phyloP scores from a whole-genome alignment of 2,329 filamentous ascomycete genomes.

The Ceratocystis papillata region DNA sequence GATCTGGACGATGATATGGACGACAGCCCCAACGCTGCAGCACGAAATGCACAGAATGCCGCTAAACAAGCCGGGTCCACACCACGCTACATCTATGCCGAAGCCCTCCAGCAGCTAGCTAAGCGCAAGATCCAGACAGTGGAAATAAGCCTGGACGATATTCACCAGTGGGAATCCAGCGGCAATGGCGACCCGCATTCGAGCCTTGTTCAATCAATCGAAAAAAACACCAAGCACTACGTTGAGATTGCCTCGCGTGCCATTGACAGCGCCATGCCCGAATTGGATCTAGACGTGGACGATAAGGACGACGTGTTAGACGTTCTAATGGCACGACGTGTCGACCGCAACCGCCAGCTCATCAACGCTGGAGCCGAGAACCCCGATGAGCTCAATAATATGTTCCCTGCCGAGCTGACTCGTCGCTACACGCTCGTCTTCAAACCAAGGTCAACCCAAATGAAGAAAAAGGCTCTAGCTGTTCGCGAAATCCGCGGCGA shows the following conservation, averaged over 20 bases:
- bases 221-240: conserved; percentile 88
- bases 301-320: conserved; percentile 98
- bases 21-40: conserved; percentile 50
- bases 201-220: conserved; percentile 71
- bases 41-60: conserved; percentile 36
- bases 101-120: conserved; percentile 74
- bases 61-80: conserved; percentile 40
- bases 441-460: conserved; percentile 71
- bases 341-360: conserved; percentile 72
- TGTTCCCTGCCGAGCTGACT: conserved; percentile 85
- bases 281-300: conserved; percentile 60
- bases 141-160: conserved; percentile 78
- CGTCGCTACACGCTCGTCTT: conserved; percentile 93
- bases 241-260: conserved; percentile 83
- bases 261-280: conserved; percentile 76
- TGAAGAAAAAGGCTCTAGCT: conserved; percentile 60
- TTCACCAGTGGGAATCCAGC: conserved; percentile 67
- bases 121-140: conserved; percentile 69
- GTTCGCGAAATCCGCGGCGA: conserved; percentile 88
- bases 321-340: conserved; percentile 86
- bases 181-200: conserved; percentile 54
- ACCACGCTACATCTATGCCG: conserved; percentile 77
- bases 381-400: conserved; percentile 54
- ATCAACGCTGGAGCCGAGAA: conserved; percentile 57
- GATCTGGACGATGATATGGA: conserved; percentile 85